Conservation (phyloP, 148 eudicot genomes). For the Fagopyrum esculentum region DNA sequence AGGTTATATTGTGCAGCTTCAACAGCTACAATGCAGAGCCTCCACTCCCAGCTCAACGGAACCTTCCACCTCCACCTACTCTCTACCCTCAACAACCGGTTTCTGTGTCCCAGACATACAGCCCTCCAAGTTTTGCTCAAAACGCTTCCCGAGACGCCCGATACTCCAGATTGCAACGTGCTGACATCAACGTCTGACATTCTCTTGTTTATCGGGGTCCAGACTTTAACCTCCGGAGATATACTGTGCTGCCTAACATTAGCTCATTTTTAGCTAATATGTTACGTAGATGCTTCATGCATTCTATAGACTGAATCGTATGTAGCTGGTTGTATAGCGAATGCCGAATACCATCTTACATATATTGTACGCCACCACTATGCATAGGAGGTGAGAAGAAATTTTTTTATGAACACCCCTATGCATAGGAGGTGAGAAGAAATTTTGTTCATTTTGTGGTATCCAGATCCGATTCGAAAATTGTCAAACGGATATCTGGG, state of each 20-base stretch:
- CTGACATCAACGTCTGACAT: conserved; percentile 74
- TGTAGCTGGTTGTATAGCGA: neutral
- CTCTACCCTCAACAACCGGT: conserved; percentile 90
- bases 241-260: neutral
- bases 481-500: too few relatives aligned
- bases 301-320: neutral
- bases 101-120: conserved; percentile 58
- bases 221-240: neutral
- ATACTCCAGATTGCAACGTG: conserved; percentile 63
- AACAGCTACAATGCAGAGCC: conserved; percentile 75
- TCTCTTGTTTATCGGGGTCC: neutral
- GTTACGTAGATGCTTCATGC: neutral
- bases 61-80: conserved; percentile 82
- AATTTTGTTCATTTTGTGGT: too few relatives aligned
- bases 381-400: too few relatives aligned
- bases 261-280: neutral
- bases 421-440: too few relatives aligned
- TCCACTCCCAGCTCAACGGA: conserved; percentile 84
- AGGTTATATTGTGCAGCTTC: conserved; percentile 22
- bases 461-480: too few relatives aligned
- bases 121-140: conserved; percentile 48
- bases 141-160: conserved; percentile 42
- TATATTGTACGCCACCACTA: too few relatives aligned
- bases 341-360: neutral
- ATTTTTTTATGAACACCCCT: too few relatives aligned